Conservation (phyloP, 306 rosid species). For the Oxytropis ochrocephala region DNA sequence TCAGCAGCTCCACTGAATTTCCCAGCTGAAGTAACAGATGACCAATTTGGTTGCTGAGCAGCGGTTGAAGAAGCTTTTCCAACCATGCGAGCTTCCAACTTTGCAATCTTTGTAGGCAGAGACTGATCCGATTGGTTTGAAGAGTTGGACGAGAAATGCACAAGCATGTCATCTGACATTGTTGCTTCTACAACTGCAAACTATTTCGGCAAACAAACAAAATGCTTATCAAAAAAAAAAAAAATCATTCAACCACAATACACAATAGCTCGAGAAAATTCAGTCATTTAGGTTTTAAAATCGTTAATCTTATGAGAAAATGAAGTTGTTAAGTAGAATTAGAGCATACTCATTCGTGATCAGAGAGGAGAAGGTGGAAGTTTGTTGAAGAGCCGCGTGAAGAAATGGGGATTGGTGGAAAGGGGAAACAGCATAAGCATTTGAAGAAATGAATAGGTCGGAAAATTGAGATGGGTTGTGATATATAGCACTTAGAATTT, state of each 20-base stretch:
- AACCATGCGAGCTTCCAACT: slow-evolving; percentile 96
- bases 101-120: slow-evolving; percentile 89
- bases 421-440: slow-evolving; percentile 9
- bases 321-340: slow-evolving; percentile 6
- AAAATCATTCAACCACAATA: slow-evolving; percentile 24
- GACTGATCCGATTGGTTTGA: slow-evolving; percentile 99
- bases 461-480: slow-evolving; percentile 14
- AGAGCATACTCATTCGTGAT: slow-evolving; percentile 31
- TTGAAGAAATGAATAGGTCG: neutral
- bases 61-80: slow-evolving; percentile 65
- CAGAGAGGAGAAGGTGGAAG: slow-evolving; percentile 6
- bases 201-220: slow-evolving; percentile 13
- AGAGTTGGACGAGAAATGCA: slow-evolving; percentile 96
- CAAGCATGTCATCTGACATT: slow-evolving; percentile 93
- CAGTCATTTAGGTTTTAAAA: neutral
- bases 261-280: slow-evolving; percentile 13
- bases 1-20: slow-evolving; percentile 52
- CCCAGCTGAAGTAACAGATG: slow-evolving; percentile 51
- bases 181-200: slow-evolving; percentile 27
- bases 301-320: neutral
- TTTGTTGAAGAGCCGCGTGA: slow-evolving; percentile 12
- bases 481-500: neutral
- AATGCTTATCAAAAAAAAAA: neutral
- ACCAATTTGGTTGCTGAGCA: slow-evolving; percentile 57
- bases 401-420: slow-evolving; percentile 17